phyloP scores from a whole-genome alignment of 2,329 filamentous ascomycete genomes.

The Calonectria naviculata region DNA sequence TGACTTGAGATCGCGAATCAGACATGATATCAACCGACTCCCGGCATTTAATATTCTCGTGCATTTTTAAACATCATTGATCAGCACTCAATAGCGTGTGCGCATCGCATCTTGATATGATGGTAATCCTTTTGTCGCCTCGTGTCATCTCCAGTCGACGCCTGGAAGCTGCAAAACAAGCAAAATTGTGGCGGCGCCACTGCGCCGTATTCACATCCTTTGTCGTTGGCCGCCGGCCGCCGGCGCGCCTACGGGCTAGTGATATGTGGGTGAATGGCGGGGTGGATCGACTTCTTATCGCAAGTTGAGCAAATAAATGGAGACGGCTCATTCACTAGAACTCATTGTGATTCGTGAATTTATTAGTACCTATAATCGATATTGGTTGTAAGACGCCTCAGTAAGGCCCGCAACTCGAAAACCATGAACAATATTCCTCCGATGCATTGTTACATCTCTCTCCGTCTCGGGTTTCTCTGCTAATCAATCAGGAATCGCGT shows the following conservation, averaged over 20 bases:
- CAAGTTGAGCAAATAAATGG: not conserved
- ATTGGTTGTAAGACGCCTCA: not conserved
- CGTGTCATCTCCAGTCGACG: not conserved
- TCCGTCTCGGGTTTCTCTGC: too few species aligned
- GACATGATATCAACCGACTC: not conserved
- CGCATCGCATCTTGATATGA: not conserved
- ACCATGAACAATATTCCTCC: not conserved
- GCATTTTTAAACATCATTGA: not conserved
- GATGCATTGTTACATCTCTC: not conserved
- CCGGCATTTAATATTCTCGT: too few species aligned
- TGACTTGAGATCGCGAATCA: not conserved
- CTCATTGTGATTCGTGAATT: not conserved
- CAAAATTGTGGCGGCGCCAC: not conserved
- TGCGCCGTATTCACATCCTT: not conserved
- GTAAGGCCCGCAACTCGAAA: too few species aligned
- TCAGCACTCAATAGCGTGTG: not conserved
- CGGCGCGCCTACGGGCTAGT: not conserved
- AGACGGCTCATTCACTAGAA: not conserved
- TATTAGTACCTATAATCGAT: not conserved
- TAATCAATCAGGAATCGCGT: not conserved
- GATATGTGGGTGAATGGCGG: not conserved
- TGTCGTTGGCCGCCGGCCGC: slow-evolving; percentile 2
- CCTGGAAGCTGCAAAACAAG: not conserved
- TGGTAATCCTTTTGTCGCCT: too few species aligned
- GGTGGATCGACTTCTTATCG: not conserved